Base-by-base conservation (phyloP, 2,329 filamentous ascomycete species). In the Cadophora malorum region DNA sequence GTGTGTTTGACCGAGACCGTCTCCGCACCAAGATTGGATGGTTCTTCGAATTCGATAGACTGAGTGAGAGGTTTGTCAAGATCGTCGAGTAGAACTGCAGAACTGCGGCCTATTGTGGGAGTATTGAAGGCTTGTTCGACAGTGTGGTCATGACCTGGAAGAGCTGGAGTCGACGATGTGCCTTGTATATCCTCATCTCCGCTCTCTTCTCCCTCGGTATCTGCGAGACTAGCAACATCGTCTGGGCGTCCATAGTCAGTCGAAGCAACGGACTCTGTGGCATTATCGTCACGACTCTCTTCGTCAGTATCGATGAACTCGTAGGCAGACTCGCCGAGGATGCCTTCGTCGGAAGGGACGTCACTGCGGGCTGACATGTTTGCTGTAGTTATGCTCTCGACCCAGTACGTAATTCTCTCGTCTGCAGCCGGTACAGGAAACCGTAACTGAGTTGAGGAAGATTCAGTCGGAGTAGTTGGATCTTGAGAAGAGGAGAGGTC, bases 11-110 rank as follows among this genome's bases (percentile, higher is more conserved):
- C 83, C 1, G 79, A 81, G 33, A 84, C 79, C 55, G 79, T 80
- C 64, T 81, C 80, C 16, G 76, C 74, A 52, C 75, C 71, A 38
- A 79, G 74, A 52, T 70, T 76, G 55, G 77, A 75, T 38, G 79
- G 78, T 71, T 84, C 83, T 67, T 80, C 79, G 67, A 85, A 83
- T 67, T 82, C 81, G 73, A 84, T 84, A 7, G 82, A 81, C 31
- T 75, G 74, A 35, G 71, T 58, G 55, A 76, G 70, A 41, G 73
- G 68, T 53, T 69, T 76, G 23, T 77, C 74, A 35, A 72, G 55
- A 63, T 76, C 74, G 38, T 78, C 75, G 63, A 73, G 61, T 14
- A 75, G 65, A 19, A 73, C 61, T 31, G 73, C 69, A 64, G 75
- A 72, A 65, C 74, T 78, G 35, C 71, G 73, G 56, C 74, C 75